These are phyloP conservation scores for Phaeosphaeria sp. DNA, from an alignment of 2,329 filamentous ascomycete species.

Conservation along the genomic window DNA sequence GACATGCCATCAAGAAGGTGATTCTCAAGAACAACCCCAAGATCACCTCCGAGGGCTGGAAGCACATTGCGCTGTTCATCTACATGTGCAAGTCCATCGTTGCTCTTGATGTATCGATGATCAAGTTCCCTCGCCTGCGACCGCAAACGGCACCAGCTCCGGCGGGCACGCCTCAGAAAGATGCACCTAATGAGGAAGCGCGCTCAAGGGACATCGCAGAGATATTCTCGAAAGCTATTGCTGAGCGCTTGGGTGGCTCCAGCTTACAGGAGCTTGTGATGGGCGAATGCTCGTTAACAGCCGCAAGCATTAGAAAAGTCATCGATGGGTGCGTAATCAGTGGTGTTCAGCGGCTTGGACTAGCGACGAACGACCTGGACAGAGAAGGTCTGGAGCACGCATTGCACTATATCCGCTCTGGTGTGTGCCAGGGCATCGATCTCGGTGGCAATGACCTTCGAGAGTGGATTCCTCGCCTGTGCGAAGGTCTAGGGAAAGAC, in stretches of 20 bases:
- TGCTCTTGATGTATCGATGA: slow-evolving; percentile 83
- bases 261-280: slow-evolving; percentile 83
- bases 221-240: slow-evolving; percentile 76
- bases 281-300: slow-evolving; percentile 76
- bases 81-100: slow-evolving; percentile 89
- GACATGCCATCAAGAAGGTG: slow-evolving; percentile 82
- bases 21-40: slow-evolving; percentile 88
- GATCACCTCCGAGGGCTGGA: slow-evolving; percentile 87
- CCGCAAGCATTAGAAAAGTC: slow-evolving; percentile 74
- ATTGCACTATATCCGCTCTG: slow-evolving; percentile 74
- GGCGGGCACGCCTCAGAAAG: slow-evolving; percentile 14
- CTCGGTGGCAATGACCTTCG: slow-evolving; percentile 80
- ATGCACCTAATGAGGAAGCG: slow-evolving; percentile 12
- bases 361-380: slow-evolving; percentile 82
- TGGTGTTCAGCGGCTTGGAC: slow-evolving; percentile 77
- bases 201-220: slow-evolving; percentile 62
- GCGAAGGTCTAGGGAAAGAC: slow-evolving; percentile 57
- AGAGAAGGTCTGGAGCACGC: slow-evolving; percentile 77
- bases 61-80: slow-evolving; percentile 85
- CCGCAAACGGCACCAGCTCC: slow-evolving; percentile 21
- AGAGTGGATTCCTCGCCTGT: slow-evolving; percentile 54
- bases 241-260: slow-evolving; percentile 75
- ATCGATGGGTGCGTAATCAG: slow-evolving; percentile 83
- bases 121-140: slow-evolving; percentile 64
- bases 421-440: slow-evolving; percentile 86